phyloP scores from a whole-genome alignment of 495 filamentous ascomycete species.

The Saxophila tyrrhenica region DNA sequence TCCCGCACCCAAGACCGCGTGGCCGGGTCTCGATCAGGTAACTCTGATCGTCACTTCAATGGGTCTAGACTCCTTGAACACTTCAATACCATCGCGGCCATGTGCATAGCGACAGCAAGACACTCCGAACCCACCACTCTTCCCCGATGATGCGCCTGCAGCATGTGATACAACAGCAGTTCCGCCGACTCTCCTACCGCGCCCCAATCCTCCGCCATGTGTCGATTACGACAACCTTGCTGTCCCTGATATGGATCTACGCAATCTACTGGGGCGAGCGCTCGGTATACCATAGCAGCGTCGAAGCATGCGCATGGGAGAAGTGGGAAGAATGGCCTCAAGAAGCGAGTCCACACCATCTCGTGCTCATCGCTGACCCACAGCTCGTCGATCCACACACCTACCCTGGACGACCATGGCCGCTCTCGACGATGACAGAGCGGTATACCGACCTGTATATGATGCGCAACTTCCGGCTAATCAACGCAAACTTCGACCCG shows the following conservation, averaged over 20 bases:
- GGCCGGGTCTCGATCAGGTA: background rate
- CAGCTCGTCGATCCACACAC: constrained; percentile 95
- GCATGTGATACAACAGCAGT: constrained; percentile 4
- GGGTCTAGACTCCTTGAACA: too few relatives aligned
- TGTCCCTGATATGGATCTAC: constrained; percentile 51
- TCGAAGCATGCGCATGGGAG: constrained; percentile 68
- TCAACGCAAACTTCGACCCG: constrained; percentile 60
- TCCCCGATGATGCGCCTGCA: constrained; percentile 11
- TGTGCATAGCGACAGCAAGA: background rate
- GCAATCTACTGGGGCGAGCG: constrained; percentile 82
- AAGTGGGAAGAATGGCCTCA: constrained; percentile 84
- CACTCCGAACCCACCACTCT: background rate
- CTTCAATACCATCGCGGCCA: background rate
- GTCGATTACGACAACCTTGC: constrained; percentile 5
- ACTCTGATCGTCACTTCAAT: background rate
- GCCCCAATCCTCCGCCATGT: constrained; percentile 8
- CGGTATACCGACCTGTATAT: constrained; percentile 82
- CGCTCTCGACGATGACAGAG: constrained; percentile 65
- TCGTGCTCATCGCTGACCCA: constrained; percentile 88
- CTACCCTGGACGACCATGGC: constrained; percentile 89
- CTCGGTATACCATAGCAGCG: constrained; percentile 53
- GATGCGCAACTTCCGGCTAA: constrained; percentile 58
- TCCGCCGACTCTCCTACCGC: constrained; percentile 9
- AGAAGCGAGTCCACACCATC: constrained; percentile 67
- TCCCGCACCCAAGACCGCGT: background rate